Evolutionary conservation across 345 rosid species (phyloP), one percentile per base, ranked within the genome.

Genomic region (Lepidium sativum): DNA sequence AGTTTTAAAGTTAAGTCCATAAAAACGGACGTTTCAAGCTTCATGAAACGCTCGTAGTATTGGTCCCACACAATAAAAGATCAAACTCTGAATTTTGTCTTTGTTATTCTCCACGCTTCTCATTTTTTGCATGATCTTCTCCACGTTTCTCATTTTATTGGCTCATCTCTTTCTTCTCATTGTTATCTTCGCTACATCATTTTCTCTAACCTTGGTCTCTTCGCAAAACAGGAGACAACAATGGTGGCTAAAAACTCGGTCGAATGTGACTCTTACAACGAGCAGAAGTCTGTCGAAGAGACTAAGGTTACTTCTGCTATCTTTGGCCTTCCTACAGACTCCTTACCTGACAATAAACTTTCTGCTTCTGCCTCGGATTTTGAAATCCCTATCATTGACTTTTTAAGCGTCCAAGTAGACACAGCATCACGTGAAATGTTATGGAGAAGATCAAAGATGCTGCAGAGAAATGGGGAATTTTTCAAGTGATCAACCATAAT

Each of bases 401-500:
- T 81, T 9, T 9, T 44, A 43, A 63, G 42, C 41, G 4, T 72
- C 42, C 32, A 23, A 12, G 40, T 8, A 13, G 35, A 8, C 3
- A 15, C 34, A n/a, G 9, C 13, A 17, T 56, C 59, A n/a, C 76
- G 61, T 17, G 17, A 44, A 38, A 41, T 41, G 53, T 73, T 1
- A 61, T 76, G 5, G 39, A 75, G 27, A 45, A 57, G 54, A 65
- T 82, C 27, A 34, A 76, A 50, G 55, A 40, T 0, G 80, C 81
- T 3, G 69, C 77, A 0, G 77, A 75, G 75, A 47, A 54, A 0
- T 82, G 82, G 82, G 84, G 84, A 7, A 67, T 85, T 52, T 80
- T 84, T 37, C 87, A 78, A 47, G 52, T 80, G 31, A 64, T 80
- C 16, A 80, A 80, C n/a, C 85, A 85, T 21, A 78, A 81, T 34